Evolutionary conservation across 306 rosid species (phyloP), one percentile per base, ranked within the genome.

Genomic region (Cajanus cajan): DNA sequence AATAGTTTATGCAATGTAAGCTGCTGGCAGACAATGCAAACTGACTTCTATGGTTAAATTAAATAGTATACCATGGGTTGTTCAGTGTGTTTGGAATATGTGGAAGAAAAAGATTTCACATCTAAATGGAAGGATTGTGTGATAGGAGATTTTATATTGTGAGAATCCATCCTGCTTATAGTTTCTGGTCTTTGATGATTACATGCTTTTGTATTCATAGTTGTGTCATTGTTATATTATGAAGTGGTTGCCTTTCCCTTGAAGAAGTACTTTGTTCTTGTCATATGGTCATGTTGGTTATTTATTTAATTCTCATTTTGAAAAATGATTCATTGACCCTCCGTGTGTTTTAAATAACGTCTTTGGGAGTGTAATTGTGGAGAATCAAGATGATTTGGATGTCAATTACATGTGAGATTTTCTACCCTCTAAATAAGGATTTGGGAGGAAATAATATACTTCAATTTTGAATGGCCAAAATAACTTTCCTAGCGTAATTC

Each of bases 1-100:
- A 74, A 88, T 90, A 79, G 96, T 95, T 3, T 95, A 91, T 85
- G 98, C 98, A 54, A 79, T 95, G 89, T 92, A 85, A 88, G 68
- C 4, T 51, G 44, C 40, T 55, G 28, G 39, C n/a, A 68, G 75
- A 40, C 8, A 33, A 6, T 71, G 69, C 16, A 39, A 18, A 15
- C 75, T 65, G 57, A 28, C 41, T 73, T 67, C 52, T 36, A 6
- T 51, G 68, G 59, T 74, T 61, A 74, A 84, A 34, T 39, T 48
- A 67, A 54, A 24, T 28, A 31, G 14, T 75, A 47, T 82, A 43
- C 22, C 24, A 52, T 66, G 50, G 70, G 34, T 65, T 67, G 83
- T 72, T 79, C 43, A 74, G 73, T 64, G 43, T 70, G 67, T 78
- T 77, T 78, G 85, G 58, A 79, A 80, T 63, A 54, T 64, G 76